Base-by-base conservation (phyloP, 1,139 yeast species). In the Eremothecium cymbalariae region DNA sequence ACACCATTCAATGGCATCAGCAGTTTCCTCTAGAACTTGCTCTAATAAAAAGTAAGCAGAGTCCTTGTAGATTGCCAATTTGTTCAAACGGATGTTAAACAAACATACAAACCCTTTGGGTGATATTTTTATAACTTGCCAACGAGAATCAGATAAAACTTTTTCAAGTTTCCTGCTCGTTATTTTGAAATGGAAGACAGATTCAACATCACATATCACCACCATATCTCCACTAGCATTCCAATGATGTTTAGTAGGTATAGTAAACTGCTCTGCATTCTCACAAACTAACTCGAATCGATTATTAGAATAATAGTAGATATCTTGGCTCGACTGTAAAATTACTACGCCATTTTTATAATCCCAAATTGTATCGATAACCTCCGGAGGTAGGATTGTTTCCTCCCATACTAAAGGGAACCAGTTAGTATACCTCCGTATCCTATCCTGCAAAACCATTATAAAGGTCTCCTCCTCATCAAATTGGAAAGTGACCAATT, bases 361-460 rank as follows among this genome's bases (percentile, higher is more conserved):
- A 33, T 49, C 56, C 57, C 59, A 55, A 20, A 55, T 52, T 2
- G 41, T 29, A 24, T 51, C 54, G 11, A 43, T 39, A 7, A 41
- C 26, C 42, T 31, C 44, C 37, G 36, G 70, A 29, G 78, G 84
- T 32, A 70, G 67, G 49, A 77, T 77, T 36, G 72, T 74, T 4
- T 85, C 84, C 22, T 72, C 72, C 42, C 82, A 74, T 46, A 83
- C 88, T 32, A 69, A 60, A 52, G 86, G 88, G 32, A 70, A 63
- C 41, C 95, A 50, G 21, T 35, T 40, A 8, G 31, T 27, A 5
- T 50, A 40, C 5, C 38, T 63, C 26, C 72, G 72, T 23, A 65
- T 64, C 2, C 85, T 70, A 38, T 67, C 67, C 25, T 67, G 69
- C 19, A 81, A 59, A 1, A 84, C 71, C 7, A 85, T 72, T 13